A percentile compares a stretch with the other conserved stretches of the same genome.
These are phyloP conservation scores for Gossypium thurberi DNA, from an alignment of 345 rosid species.

Conservation along the genomic window DNA sequence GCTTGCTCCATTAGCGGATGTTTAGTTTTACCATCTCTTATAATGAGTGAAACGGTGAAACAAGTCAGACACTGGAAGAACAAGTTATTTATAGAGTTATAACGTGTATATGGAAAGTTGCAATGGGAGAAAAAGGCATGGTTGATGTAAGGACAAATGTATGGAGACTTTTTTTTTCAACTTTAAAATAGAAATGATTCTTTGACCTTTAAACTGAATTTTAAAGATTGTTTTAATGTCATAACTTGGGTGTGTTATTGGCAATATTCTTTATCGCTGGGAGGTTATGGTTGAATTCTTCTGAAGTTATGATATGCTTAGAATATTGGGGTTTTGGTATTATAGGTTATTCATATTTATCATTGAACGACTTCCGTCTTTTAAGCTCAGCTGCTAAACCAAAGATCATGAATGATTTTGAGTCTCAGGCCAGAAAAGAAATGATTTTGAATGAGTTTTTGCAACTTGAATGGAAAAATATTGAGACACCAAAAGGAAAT, in stretches of 20 bases:
- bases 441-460: not conserved
- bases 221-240: not conserved
- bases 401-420: not conserved
- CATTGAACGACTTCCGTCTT: not conserved
- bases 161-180: not conserved
- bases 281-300: not conserved
- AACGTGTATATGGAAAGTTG: not conserved
- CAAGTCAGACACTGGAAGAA: not conserved
- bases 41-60: not conserved
- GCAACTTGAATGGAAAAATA: not conserved
- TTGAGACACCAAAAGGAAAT: not conserved
- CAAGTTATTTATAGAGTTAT: not conserved
- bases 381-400: not conserved
- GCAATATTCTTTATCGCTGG: not conserved
- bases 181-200: not conserved
- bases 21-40: not conserved
- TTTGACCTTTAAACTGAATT: not conserved
- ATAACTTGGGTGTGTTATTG: not conserved
- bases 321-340: not conserved
- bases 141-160: not conserved
- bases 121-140: not conserved
- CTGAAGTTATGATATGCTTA: not conserved
- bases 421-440: not conserved
- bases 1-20: not conserved
- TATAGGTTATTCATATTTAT: not conserved